Conservation (phyloP, 2,329 filamentous ascomycete genomes). For the Xylaria sp. region DNA sequence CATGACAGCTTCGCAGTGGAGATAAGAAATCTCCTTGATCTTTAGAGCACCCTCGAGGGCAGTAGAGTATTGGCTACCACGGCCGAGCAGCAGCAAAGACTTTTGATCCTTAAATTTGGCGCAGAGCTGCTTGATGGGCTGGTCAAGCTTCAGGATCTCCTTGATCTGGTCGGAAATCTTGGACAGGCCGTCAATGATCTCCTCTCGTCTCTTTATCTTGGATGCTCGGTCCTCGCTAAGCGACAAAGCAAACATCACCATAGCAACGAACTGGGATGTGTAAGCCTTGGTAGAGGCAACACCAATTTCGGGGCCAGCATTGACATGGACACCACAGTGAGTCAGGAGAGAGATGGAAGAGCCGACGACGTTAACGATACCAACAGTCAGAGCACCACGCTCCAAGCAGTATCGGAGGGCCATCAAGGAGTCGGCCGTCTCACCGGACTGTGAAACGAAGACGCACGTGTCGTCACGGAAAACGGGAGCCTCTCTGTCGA, state of each 20-base stretch:
- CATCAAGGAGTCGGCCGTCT: conserved; percentile 97
- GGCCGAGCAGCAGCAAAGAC: conserved; percentile 89
- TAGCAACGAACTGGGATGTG: conserved; percentile 98
- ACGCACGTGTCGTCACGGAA: conserved; percentile 99
- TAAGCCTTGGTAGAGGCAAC: conserved; percentile 99
- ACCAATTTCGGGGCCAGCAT: conserved; percentile 98
- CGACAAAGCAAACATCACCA: conserved; percentile 99
- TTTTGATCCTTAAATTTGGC: conserved; percentile 97
- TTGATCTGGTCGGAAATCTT: conserved; percentile 92
- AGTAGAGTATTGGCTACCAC: conserved; percentile 96
- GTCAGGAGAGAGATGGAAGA: conserved; percentile 98
- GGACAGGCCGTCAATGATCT: conserved; percentile 93
- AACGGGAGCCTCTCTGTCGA: conserved; percentile 94
- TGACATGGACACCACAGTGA: conserved; percentile 99
- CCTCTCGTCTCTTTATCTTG: conserved; percentile 89
- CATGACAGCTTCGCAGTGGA: conserved; percentile 99
- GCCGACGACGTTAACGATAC: conserved; percentile 98
- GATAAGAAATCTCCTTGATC: conserved; percentile 99
- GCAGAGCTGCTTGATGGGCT: conserved; percentile 94
- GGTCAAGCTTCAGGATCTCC: conserved; percentile 88
- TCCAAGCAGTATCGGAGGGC: conserved; percentile 98
- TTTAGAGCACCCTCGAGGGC: conserved; percentile 97
- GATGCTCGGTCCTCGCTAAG: conserved; percentile 96
- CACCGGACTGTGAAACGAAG: conserved; percentile 98
- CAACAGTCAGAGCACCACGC: conserved; percentile 94